Base-by-base conservation (phyloP, 768 basidiomycete species). In the Xerocomellus dryophilus region DNA sequence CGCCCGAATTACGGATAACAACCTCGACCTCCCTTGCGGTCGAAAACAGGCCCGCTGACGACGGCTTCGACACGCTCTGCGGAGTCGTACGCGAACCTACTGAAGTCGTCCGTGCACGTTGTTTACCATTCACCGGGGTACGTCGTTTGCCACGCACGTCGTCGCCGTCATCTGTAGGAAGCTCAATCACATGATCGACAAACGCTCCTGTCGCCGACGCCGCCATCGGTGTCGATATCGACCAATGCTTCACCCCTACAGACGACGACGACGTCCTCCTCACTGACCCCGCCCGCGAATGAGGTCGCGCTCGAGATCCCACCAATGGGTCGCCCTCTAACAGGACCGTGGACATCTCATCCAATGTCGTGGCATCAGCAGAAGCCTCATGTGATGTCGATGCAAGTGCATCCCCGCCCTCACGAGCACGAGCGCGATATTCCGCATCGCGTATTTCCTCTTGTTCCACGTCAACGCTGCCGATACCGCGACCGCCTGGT, bases 401-500 rank as follows among this genome's bases (percentile, higher is more conserved):
- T 7, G 14, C 18, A n/a, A 12, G 3, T 7, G 9, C 7, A 17
- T 14, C 4, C 15, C 20, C 20, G 29, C 14, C n/a, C 3, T 20
- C 10, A 25, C 15, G 36, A 2, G n/a, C 29, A 39, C 57, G 61
- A 12, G 21, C 38, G 18, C 20, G 50, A 40, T 61, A 53, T 11
- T 54, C 53, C 7, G 39, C 45, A 27, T 71, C 62, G 6, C 60
- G 62, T 9, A 21, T 32, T 43, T 66, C 59, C 5, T 72, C 71
- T 4, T 39, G 40, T 5, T 65, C 60, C 10, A 63, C 14, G n/a
- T 66, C 57, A 9, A 68, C 53, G 7, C 8, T 44, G 4, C 66
- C 69, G 5, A 70, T 32, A 27, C 71, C 58, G 38, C 66, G 63
- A 53, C 68, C 68, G 34, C 69, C 64, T 31, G 62, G 63, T 54